These are phyloP conservation scores for Cordyceps javanica DNA, from an alignment of 2,329 filamentous ascomycete genomes.

Conservation along the genomic window DNA sequence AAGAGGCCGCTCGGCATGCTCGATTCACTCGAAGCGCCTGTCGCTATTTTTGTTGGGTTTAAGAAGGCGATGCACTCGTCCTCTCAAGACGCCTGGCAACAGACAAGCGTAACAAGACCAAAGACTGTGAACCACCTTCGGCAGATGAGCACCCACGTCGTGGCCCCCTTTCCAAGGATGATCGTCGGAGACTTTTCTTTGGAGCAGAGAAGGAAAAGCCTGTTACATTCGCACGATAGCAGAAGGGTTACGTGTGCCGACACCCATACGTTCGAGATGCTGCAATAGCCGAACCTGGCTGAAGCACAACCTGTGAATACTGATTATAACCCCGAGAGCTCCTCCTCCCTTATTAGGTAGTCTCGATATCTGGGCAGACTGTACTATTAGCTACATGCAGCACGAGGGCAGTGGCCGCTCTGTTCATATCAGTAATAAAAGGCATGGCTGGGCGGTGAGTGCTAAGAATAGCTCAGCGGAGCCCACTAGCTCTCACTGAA, in stretches of 20 bases:
- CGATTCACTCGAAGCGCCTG: neutral
- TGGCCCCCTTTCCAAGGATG: neutral
- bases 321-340: no score
- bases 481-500: neutral
- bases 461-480: slow-evolving; percentile 9
- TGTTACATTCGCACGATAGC: neutral
- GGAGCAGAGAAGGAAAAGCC: neutral
- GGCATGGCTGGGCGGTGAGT: neutral
- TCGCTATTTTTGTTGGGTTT: neutral
- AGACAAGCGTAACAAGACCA: neutral
- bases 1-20: neutral
- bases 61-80: no score
- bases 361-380: no score
- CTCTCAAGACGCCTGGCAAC: neutral
- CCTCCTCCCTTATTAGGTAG: no score
- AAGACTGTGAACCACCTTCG: neutral
- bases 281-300: neutral
- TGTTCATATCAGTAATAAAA: neutral
- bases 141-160: neutral
- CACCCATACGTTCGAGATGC: neutral
- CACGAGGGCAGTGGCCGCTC: neutral
- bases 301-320: no score
- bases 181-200: neutral
- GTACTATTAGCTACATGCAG: no score
- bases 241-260: neutral